Percentiles rank a stretch among this genome's conserved stretches.
phyloP scores from a whole-genome alignment of 139 green algal genomes.

The Astrephomene gubernaculifera region DNA sequence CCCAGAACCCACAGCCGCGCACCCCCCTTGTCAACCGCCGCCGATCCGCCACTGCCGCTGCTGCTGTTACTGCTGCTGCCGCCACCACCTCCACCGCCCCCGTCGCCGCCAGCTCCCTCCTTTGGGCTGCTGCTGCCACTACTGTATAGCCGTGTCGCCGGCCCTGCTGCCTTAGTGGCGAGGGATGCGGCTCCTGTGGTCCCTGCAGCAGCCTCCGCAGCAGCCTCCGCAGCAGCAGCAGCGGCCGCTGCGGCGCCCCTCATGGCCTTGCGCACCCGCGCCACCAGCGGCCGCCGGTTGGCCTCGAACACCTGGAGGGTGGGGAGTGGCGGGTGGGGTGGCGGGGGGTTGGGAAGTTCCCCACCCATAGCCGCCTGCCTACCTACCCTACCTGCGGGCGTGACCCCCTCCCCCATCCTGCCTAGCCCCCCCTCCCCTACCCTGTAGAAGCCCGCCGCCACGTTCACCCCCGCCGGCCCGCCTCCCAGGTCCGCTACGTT shows the following conservation, averaged over 20 bases:
- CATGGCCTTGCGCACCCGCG: neutral
- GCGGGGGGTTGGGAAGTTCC: too few species aligned
- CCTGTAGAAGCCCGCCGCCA: slow-evolving; percentile 35
- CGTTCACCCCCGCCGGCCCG: slow-evolving; percentile 9
- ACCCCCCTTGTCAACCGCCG: neutral
- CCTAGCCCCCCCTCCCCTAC: too few species aligned
- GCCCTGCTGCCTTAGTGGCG: too few species aligned
- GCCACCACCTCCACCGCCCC: neutral
- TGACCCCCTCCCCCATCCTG: too few species aligned
- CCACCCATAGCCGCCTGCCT: too few species aligned
- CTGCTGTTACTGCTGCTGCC: too few species aligned
- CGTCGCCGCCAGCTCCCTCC: neutral
- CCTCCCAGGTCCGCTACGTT: slow-evolving; percentile 15
- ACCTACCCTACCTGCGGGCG: too few species aligned
- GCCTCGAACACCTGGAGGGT: neutral
- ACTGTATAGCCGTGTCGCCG: too few species aligned
- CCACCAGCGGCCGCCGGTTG: slow-evolving; percentile 6
- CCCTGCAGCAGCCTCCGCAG: too few species aligned
- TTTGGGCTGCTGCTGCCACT: too few species aligned
- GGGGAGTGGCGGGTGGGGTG: too few species aligned
- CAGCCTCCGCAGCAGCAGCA: neutral
- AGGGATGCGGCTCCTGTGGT: too few species aligned
- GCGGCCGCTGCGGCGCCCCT: neutral
- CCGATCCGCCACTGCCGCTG: neutral
- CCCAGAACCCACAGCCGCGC: slow-evolving; percentile 32